phyloP scores from a whole-genome alignment of 768 basidiomycete species.

The Boletus eberwhitei region DNA sequence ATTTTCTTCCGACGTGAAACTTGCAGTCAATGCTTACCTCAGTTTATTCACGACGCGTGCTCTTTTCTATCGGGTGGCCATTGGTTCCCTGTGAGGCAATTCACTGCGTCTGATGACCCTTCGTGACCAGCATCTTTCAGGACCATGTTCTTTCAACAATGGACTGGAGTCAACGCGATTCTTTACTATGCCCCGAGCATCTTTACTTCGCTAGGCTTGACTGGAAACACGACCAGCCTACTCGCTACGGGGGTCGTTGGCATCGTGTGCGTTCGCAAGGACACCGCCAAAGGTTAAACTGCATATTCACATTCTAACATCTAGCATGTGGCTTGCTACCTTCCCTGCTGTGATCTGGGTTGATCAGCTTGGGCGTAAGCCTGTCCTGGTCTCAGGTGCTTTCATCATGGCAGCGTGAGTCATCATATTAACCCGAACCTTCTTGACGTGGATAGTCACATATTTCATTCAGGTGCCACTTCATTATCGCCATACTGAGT shows the following conservation, averaged over 20 bases:
- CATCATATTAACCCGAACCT: slow-evolving; percentile 8
- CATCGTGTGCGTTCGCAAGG: slow-evolving; percentile 51
- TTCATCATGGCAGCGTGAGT: slow-evolving; percentile 65
- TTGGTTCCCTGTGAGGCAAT: slow-evolving; percentile 50
- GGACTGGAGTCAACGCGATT: slow-evolving; percentile 77
- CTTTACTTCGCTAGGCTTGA: slow-evolving; percentile 57
- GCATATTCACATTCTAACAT: not conserved
- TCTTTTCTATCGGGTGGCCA: slow-evolving; percentile 58
- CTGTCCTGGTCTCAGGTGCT: slow-evolving; percentile 69
- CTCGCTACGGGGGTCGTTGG: slow-evolving; percentile 74
- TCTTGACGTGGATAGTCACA: slow-evolving; percentile 11
- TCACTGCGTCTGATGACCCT: not conserved
- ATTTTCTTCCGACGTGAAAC: slow-evolving; percentile 54
- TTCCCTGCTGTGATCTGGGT: slow-evolving; percentile 83
- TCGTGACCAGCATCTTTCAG: slow-evolving; percentile 25
- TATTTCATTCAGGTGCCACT: slow-evolving; percentile 51
- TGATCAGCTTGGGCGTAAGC: slow-evolving; percentile 72
- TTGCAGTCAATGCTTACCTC: slow-evolving; percentile 57
- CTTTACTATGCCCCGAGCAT: slow-evolving; percentile 76
- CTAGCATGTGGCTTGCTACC: slow-evolving; percentile 70
- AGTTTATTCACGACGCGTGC: slow-evolving; percentile 55
- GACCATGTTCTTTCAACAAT: slow-evolving; percentile 81
- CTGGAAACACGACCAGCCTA: slow-evolving; percentile 55
- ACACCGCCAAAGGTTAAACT: not conserved
- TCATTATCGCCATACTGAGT: slow-evolving; percentile 66